These are phyloP conservation scores for Podospora pseudoanserina DNA, from an alignment of 495 filamentous ascomycete species.

Conservation along the genomic window DNA sequence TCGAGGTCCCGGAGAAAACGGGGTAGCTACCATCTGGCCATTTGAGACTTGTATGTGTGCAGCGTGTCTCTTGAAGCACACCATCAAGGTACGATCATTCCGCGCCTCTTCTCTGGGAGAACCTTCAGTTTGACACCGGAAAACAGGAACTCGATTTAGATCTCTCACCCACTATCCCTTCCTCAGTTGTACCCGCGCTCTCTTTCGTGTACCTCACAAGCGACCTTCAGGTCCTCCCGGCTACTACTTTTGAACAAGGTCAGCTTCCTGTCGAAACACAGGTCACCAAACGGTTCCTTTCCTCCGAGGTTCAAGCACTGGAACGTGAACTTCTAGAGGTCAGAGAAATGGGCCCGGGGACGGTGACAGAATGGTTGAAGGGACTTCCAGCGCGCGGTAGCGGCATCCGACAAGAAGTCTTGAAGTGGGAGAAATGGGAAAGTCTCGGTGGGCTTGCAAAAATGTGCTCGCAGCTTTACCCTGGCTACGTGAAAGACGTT, in stretches of 20 bases:
- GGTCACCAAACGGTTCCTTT: conserved; percentile 60
- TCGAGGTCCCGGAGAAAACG: conserved; percentile 49
- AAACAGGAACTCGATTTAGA: conserved; percentile 63
- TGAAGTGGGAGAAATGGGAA: conserved; percentile 71
- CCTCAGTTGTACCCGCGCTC: conserved; percentile 56
- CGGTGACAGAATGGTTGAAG: conserved; percentile 70
- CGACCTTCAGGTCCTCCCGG: conserved; percentile 53
- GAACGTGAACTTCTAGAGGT: conserved; percentile 55
- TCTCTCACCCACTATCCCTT: conserved; percentile 54
- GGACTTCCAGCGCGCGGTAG: conserved; percentile 61
- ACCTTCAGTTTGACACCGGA: conserved; percentile 19
- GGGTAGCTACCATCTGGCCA: conserved; percentile 58
- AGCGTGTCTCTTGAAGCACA: conserved; percentile 53
- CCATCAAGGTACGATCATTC: conserved; percentile 54
- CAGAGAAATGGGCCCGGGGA: conserved; percentile 55
- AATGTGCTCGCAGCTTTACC: conserved; percentile 36
- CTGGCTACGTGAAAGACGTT: conserved; percentile 14
- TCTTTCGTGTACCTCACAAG: conserved; percentile 61
- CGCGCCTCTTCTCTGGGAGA: not conserved
- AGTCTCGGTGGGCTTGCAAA: conserved; percentile 42
- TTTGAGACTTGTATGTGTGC: conserved; percentile 62
- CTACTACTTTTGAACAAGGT: conserved; percentile 47
- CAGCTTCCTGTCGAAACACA: conserved; percentile 45
- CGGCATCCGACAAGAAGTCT: conserved; percentile 51
- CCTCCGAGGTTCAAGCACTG: conserved; percentile 53